Conservation (phyloP, 805 yeast genomes). For the Ogataea henricii region DNA sequence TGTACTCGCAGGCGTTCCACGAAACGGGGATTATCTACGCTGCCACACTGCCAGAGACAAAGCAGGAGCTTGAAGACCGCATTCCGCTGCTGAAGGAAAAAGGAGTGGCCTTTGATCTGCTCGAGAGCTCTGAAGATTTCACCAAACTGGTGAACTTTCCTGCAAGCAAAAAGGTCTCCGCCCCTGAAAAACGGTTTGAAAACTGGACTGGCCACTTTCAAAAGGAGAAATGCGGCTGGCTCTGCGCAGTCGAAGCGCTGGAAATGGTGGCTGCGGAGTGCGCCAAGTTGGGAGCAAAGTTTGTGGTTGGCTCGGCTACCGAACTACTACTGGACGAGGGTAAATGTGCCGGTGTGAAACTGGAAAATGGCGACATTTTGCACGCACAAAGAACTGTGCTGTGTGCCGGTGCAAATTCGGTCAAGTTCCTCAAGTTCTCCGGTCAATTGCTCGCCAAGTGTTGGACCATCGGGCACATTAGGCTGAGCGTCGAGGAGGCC, state of each 20-base stretch:
- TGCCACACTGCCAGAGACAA: not conserved
- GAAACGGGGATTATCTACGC: slow-evolving; percentile 14
- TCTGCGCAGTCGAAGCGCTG: slow-evolving; percentile 37
- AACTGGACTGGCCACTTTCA: slow-evolving; percentile 39
- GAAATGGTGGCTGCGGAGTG: slow-evolving; percentile 32
- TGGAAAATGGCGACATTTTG: slow-evolving; percentile 29
- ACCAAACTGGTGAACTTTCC: not conserved
- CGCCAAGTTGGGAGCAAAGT: slow-evolving; percentile 36
- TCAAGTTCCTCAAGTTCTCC: slow-evolving; percentile 36
- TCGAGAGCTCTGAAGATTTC: slow-evolving; percentile 4
- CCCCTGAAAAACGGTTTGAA: slow-evolving; percentile 16
- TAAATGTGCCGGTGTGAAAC: slow-evolving; percentile 30
- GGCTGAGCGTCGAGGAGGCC: slow-evolving; percentile 38
- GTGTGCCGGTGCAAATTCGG: slow-evolving; percentile 42
- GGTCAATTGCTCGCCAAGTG: slow-evolving; percentile 41
- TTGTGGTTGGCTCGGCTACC: slow-evolving; percentile 28
- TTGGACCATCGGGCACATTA: slow-evolving; percentile 45
- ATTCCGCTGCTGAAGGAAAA: slow-evolving; percentile 1
- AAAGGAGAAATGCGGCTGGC: slow-evolving; percentile 39
- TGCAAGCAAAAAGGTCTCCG: not conserved
- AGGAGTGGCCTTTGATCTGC: not conserved
- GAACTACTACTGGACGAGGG: slow-evolving; percentile 20
- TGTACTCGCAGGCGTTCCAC: slow-evolving; percentile 11
- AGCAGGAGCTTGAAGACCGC: slow-evolving; percentile 1
- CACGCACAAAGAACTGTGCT: slow-evolving; percentile 33